These are phyloP conservation scores for Penicillium diatomitis DNA, from an alignment of 495 filamentous ascomycete genomes.

Conservation along the genomic window DNA sequence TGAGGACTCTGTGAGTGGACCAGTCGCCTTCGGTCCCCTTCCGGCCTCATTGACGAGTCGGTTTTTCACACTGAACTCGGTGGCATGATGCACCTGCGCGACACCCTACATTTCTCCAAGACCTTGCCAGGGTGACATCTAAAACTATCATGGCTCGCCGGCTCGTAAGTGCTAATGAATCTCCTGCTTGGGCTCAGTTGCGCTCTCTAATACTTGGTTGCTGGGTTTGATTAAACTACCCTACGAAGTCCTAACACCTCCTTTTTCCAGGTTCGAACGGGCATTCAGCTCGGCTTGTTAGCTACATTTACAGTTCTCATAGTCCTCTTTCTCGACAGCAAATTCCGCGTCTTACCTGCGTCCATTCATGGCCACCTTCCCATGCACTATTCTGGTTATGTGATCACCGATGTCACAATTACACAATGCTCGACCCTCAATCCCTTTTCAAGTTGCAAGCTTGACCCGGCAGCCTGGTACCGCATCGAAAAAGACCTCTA, in stretches of 20 bases:
- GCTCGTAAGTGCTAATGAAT: slow-evolving; percentile 21
- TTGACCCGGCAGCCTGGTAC: slow-evolving; percentile 69
- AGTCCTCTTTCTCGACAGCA: slow-evolving; percentile 70
- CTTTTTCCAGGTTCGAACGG: slow-evolving; percentile 55
- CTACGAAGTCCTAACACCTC: no score
- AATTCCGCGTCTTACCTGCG: slow-evolving; percentile 72
- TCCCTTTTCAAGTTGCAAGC: slow-evolving; percentile 66
- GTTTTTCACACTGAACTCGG: not conserved
- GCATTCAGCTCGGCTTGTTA: slow-evolving; percentile 66
- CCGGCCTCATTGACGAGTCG: slow-evolving; percentile 3
- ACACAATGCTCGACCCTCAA: slow-evolving; percentile 66
- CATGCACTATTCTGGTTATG: slow-evolving; percentile 65
- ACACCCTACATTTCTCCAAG: slow-evolving; percentile 14
- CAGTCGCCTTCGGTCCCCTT: slow-evolving; percentile 20
- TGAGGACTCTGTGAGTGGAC: slow-evolving; percentile 15
- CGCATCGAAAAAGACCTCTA: slow-evolving; percentile 90
- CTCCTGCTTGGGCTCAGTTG: no score
- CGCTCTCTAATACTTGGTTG: no score
- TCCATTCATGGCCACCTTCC: slow-evolving; percentile 76
- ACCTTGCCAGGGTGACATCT: slow-evolving; percentile 28
- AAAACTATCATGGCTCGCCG: slow-evolving; percentile 38
- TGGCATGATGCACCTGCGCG: slow-evolving; percentile 20
- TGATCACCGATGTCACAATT: slow-evolving; percentile 87
- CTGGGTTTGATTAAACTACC: no score
- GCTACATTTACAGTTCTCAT: slow-evolving; percentile 56